These are phyloP conservation scores for Kappamyces sp. DNA, from an alignment of 192 early-diverging fungal species.

Conservation along the genomic window DNA sequence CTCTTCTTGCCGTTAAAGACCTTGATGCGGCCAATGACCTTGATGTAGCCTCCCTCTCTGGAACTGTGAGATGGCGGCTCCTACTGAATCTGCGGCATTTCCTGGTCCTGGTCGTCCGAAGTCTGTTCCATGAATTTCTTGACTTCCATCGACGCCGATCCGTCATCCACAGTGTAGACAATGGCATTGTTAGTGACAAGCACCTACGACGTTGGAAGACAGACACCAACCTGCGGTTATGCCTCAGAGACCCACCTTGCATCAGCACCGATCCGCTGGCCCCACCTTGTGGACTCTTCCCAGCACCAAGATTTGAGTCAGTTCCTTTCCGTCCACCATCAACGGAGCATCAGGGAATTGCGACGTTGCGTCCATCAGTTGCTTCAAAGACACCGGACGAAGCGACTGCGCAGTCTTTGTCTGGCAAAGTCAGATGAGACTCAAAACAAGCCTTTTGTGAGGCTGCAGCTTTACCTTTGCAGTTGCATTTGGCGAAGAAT, in stretches of 20 bases:
- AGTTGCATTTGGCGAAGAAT: neutral
- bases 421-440: neutral
- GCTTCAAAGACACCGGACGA: constrained; percentile 79
- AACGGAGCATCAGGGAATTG: constrained; percentile 53
- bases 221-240: too few relatives aligned
- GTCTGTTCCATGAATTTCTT: constrained; percentile 52
- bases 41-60: constrained; percentile 62
- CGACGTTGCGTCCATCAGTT: constrained; percentile 46
- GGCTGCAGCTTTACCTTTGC: constrained; percentile 1
- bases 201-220: constrained; percentile 12
- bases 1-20: constrained; percentile 51
- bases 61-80: neutral
- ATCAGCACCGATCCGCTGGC: constrained; percentile 4
- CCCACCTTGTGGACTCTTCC: constrained; percentile 1
- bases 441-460: constrained; percentile 1
- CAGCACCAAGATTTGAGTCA: constrained; percentile 48
- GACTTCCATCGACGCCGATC: constrained; percentile 69
- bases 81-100: too few relatives aligned
- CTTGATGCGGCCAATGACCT: constrained; percentile 65
- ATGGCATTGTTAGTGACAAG: constrained; percentile 49
- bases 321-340: constrained; percentile 60
- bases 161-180: constrained; percentile 74
- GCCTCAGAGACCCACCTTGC: too few relatives aligned
- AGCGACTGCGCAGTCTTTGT: constrained; percentile 36
- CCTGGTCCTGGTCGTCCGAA: constrained; percentile 25